Percentiles rank a stretch among this genome's conserved stretches.
These are phyloP conservation scores for Brassica balearica DNA, from an alignment of 441 rosid species.

Conservation along the genomic window DNA sequence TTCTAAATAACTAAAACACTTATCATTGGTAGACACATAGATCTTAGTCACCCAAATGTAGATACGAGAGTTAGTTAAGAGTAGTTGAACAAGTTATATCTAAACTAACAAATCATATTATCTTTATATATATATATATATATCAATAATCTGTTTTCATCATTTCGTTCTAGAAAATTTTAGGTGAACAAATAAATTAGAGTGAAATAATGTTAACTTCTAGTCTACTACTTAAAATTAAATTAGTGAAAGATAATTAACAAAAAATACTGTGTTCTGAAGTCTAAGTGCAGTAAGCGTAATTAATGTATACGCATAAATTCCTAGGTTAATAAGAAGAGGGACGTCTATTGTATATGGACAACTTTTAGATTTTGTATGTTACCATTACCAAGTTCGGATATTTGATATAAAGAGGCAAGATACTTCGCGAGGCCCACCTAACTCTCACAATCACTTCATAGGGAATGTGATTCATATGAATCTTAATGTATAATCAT, in stretches of 20 bases:
- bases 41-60: neutral
- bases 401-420: neutral
- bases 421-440: conserved; percentile 28
- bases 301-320: neutral
- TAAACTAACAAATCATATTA: neutral
- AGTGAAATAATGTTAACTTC: too few relatives aligned
- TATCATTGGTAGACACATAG: neutral
- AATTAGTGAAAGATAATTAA: too few relatives aligned
- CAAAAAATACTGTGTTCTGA: too few relatives aligned
- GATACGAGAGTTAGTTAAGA: conserved; percentile 9
- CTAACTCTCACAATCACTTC: conserved; percentile 20
- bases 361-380: neutral
- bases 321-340: neutral
- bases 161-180: neutral
- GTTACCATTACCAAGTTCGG: neutral
- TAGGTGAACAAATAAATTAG: neutral
- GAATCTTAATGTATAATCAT: too few relatives aligned
- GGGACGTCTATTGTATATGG: too few relatives aligned
- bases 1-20: neutral
- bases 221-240: too few relatives aligned
- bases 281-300: neutral
- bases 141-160: neutral
- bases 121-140: neutral
- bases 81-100: conserved; percentile 20
- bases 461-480: conserved; percentile 12